These are phyloP conservation scores for Mytilinidion resinicola DNA, from an alignment of 495 filamentous ascomycete species.

Conservation along the genomic window DNA sequence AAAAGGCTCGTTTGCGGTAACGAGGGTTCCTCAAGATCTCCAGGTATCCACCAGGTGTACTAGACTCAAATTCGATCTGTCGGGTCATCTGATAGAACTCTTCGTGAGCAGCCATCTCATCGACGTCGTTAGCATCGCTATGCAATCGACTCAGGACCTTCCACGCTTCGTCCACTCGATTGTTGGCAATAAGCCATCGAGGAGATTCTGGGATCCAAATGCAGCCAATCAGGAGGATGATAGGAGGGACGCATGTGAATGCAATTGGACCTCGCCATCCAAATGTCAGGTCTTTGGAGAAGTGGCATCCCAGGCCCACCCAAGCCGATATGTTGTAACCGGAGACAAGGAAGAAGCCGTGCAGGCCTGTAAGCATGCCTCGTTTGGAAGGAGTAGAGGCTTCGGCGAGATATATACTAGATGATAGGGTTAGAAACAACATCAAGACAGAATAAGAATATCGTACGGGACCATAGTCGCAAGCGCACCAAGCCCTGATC, in stretches of 20 bases:
- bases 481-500: conserved; percentile 36
- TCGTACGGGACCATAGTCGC: conserved; percentile 33
- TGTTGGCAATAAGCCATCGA: conserved; percentile 53
- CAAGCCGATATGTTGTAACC: conserved; percentile 65
- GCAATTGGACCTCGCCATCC: conserved; percentile 52
- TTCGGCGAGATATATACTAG: conserved; percentile 39
- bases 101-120: conserved; percentile 23
- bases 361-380: conserved; percentile 48
- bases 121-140: conserved; percentile 11
- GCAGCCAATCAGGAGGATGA: conserved; percentile 45
- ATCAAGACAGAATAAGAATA: no score
- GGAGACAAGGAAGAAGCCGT: conserved; percentile 26
- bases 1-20: conserved; percentile 29
- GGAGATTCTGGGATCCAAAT: conserved; percentile 60
- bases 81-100: conserved; percentile 27
- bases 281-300: conserved; percentile 44
- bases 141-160: conserved; percentile 41
- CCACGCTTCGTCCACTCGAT: conserved; percentile 45
- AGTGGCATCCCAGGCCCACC: conserved; percentile 62
- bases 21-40: conserved; percentile 17
- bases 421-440: no score
- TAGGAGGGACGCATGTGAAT: conserved; percentile 51
- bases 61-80: conserved; percentile 26
- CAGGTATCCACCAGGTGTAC: conserved; percentile 22
- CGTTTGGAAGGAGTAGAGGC: conserved; percentile 39